Conservation (phyloP, 306 rosid species). For the Inga oerstediana region DNA sequence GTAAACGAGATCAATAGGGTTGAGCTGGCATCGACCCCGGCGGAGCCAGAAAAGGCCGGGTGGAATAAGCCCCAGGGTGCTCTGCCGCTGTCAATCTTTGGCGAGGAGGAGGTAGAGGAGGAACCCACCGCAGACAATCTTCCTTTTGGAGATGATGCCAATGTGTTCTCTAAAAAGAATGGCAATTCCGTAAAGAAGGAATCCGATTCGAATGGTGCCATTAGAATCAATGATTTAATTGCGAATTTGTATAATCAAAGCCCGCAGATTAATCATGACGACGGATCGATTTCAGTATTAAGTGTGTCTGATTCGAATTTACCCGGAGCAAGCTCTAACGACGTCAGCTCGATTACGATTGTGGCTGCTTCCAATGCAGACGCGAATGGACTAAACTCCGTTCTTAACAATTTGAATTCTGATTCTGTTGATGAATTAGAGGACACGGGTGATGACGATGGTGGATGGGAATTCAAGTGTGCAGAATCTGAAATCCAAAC, state of each 20-base stretch:
- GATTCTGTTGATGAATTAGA: conserved; percentile 39
- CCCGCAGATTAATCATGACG: conserved; percentile 35
- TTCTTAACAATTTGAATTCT: conserved; percentile 35
- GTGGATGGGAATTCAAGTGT: conserved; percentile 94
- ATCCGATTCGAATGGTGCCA: conserved; percentile 44
- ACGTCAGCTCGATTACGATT: not conserved
- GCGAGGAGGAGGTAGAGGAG: conserved; percentile 49
- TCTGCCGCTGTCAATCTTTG: conserved; percentile 88
- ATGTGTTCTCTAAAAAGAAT: conserved; percentile 34
- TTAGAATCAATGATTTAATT: conserved; percentile 52
- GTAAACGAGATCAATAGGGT: conserved; percentile 30
- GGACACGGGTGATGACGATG: conserved; percentile 54
- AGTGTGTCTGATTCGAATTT: conserved; percentile 23
- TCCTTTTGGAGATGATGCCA: conserved; percentile 24
- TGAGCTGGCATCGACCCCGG: conserved; percentile 21
- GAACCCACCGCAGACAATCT: conserved; percentile 36
- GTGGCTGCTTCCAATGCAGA: conserved; percentile 14
- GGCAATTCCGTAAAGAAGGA: conserved; percentile 37
- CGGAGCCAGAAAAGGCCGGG: conserved; percentile 18
- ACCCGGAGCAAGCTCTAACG: conserved; percentile 25
- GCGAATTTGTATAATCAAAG: conserved; percentile 49
- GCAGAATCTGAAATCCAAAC: conserved; percentile 56
- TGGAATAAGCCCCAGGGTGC: conserved; percentile 71
- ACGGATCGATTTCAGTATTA: conserved; percentile 41
- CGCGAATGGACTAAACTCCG: conserved; percentile 28